Base-by-base conservation (phyloP, 148 eudicot genomes). In the Gaultheria prostrata region DNA sequence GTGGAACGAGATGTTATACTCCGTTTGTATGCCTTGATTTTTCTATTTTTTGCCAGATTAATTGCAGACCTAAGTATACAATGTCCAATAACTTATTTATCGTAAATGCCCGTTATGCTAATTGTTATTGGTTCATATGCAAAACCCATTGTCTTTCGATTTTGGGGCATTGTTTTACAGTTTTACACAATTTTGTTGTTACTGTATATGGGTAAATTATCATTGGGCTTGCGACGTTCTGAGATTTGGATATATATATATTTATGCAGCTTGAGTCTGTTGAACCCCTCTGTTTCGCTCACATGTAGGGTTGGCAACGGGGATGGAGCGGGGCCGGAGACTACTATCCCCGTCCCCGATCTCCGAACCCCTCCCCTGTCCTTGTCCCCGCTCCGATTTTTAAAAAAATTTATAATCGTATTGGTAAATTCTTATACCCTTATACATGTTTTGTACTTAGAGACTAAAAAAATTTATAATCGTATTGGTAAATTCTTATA, bases 231-330 rank as follows among this genome's bases (percentile, higher is more conserved):
- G 39, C 20, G 13, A 4, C 8, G 4, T 32, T 28, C 33, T 70
- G 59, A 14, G 28, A 56, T 17, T 67, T 80, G 50, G 33, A 13
- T 24, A 1, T 48, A n/a, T n/a, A n/a, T n/a, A n/a, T n/a, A n/a
- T n/a, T 80, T 78, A 87, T 73, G 87, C 91, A 96, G 98, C 86
- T 91, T 94, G 90, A 91, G 98, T 86, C 89, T 96, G 67, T 83
- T 94, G 86, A 87, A 87, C 83, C 85, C 89, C 14, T 89, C 97
- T 1, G 93, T 90, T 51, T 96, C 99, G 1, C 97, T 94, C 61
- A 85, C 93, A 4, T 96, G 98, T n/a, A n/a, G n/a, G n/a, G n/a
- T n/a, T n/a, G n/a, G n/a, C n/a, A n/a, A n/a, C n/a, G n/a, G n/a
- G n/a, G n/a, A n/a, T n/a, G n/a, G n/a, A n/a, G n/a, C n/a, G n/a